Percentiles rank a stretch among this genome's conserved stretches.
Evolutionary conservation across 768 basidiomycete species (phyloP).

Genomic region (Tremella yokohamensis): DNA sequence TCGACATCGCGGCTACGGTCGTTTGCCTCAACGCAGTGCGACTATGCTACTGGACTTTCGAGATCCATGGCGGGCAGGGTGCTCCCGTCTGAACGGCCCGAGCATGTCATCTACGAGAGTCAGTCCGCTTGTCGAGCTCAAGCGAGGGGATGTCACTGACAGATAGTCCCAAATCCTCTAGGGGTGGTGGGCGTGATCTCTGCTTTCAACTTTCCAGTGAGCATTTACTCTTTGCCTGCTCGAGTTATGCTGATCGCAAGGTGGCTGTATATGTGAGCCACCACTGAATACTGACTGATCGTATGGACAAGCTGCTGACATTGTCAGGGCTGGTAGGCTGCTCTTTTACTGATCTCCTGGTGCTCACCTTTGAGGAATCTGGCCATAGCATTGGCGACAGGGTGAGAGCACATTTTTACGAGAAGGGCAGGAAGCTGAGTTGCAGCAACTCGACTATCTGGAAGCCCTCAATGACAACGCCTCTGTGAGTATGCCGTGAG

Average conservation of each 20-base stretch:
- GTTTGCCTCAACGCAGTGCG: conserved; percentile 60
- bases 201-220: conserved; percentile 87
- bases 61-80: conserved; percentile 91
- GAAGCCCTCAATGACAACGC: conserved; percentile 87
- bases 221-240: conserved; percentile 12
- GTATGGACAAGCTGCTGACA: neutral
- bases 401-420: conserved; percentile 8
- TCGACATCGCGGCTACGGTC: neutral
- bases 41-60: conserved; percentile 88
- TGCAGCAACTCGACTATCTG: conserved; percentile 65
- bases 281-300: neutral
- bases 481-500: conserved; percentile 57
- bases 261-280: conserved; percentile 36
- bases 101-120: conserved; percentile 89
- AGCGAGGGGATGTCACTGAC: conserved; percentile 9
- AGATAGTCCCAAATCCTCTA: conserved; percentile 81
- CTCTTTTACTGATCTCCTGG: neutral
- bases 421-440: neutral
- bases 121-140: conserved; percentile 2
- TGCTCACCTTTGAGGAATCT: conserved; percentile 66
- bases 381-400: conserved; percentile 64
- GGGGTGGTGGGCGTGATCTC: conserved; percentile 70
- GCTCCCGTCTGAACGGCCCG: conserved; percentile 81
- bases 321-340: neutral
- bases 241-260: conserved; percentile 17